Base-by-base conservation (phyloP, 169 alveolate species). In the Plasmodium chabaudi region DNA sequence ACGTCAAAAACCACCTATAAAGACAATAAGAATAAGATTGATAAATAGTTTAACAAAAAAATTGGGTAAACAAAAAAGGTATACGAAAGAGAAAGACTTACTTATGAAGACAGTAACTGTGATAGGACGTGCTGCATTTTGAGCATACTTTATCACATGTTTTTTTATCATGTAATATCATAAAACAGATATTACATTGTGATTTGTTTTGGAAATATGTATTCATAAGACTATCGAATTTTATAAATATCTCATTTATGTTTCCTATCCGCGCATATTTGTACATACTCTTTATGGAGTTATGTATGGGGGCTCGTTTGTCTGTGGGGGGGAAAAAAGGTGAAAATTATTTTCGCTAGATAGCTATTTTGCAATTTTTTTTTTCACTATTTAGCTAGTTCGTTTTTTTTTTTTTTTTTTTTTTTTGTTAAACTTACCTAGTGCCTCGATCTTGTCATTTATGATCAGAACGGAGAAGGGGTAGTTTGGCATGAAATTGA, bases 91-190 rank as follows among this genome's bases (percentile, higher is more conserved):
- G 4, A 17, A 6, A 61, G 21, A 27, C 84, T 23, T 64, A 77
- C 88, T 77, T 77, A 63, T 68, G 86, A n/a, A 82, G 79, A 15
- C 90, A 82, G 64, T 68, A 34, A 12, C 90, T 82, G 49, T 82
- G 90, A 34, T 82, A 82, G 9, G 90, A 55, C 0, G 90, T 59
- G 27, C 49, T 39, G 67, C 90, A 82, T 12, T 68, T 70, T 34
- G 84, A 68, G 15, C 90, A 82, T 17, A 49, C 49, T 71, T 82
- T 82, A 34, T 82, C 90, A 25, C 90, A 82, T 0, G 72, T 69
- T 42, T 82, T 82, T 27, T 59, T 51, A 9, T 82, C 86, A 46
- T 82, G 42, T 13, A 82, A 42, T 19, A 82, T 19, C 90, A 82
- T 82, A 4, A 82, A 82, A 12, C 90, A 82, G 13, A 82, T 82